Evolutionary conservation across 441 rosid genomes (phyloP).

Genomic region (Pelargonium cotyledonis): DNA sequence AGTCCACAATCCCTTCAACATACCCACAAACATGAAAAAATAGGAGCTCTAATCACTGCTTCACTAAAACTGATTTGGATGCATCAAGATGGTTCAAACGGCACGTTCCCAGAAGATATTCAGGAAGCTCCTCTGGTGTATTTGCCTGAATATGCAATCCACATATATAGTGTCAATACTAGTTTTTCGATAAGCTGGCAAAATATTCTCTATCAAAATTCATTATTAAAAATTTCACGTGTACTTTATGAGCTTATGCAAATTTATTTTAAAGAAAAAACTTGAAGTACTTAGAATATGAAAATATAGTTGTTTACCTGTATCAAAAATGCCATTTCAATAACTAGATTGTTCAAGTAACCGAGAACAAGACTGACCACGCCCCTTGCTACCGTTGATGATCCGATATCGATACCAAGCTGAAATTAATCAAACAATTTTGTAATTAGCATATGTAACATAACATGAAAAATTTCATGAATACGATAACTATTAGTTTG

Average conservation of each 20-base stretch:
- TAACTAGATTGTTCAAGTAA: conserved; percentile 84
- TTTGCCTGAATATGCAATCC: conserved; percentile 44
- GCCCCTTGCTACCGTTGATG: conserved; percentile 94
- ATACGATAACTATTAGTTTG: neutral
- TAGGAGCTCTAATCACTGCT: conserved; percentile 21
- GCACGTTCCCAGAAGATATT: conserved; percentile 83
- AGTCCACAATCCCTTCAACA: too few relatives aligned
- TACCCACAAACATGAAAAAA: too few relatives aligned
- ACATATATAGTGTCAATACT: neutral
- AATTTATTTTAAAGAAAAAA: conserved; percentile 2
- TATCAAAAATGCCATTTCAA: conserved; percentile 89
- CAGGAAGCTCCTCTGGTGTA: conserved; percentile 90
- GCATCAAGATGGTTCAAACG: conserved; percentile 87
- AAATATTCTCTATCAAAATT: neutral
- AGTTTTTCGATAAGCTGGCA: neutral
- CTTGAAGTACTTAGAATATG: neutral
- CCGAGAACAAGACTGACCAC: conserved; percentile 96
- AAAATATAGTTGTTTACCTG: conserved; percentile 46
- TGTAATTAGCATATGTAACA: neutral
- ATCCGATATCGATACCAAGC: conserved; percentile 94
- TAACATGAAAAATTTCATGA: neutral
- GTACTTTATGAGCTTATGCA: neutral
- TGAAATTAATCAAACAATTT: conserved; percentile 25
- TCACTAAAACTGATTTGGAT: conserved; percentile 49
- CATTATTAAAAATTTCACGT: neutral